Base-by-base conservation (phyloP, 2,329 filamentous ascomycete species). In the Colletotrichum horii region DNA sequence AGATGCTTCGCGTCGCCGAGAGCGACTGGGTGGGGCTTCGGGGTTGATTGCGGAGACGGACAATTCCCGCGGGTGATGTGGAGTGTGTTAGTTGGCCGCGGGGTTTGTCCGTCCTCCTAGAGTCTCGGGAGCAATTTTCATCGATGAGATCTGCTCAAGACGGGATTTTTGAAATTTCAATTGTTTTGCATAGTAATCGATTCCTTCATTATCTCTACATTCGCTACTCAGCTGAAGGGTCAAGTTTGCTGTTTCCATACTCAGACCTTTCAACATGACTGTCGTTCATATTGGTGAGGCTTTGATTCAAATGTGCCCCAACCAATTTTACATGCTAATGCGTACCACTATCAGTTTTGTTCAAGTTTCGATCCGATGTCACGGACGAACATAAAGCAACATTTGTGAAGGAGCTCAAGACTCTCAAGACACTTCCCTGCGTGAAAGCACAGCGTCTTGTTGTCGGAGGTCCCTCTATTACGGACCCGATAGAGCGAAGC, bases 381-480 rank as follows among this genome's bases (percentile, higher is more conserved):
- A 80, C 83, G 3, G 72, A 83, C 9, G 82, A 84, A 12, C 86
- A 89, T 74, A 87, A 86, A 66, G 80, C 84, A 3, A 84, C 80
- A 1, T 91, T 91, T 58, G 83, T 88, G 30, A 77, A 76, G 0
- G 86, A 90, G 73, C 82, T 91, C 8, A 89, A 87, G 74, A 85
- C 84, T 1, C 83, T 91, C n/a, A 89, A 88, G 58, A 70, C 79
- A 4, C 81, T 91, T 4, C 76, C 88, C 0, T 89, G 86, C 55
- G 89, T 91, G 26, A 85, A 89, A 65, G 79, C 86, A 15, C 83
- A 86, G n/a, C 84, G 85, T 3, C 84, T 91, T 1, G 79, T 89
- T 1, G 89, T 91, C 6, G 89, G 89, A 0, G 88, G 89, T 0
- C 89, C 89, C 0, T 89, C 88, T 0, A 83, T 91, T 7, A 91